Evolutionary conservation across 768 basidiomycete species (phyloP).

Genomic region (Lentinula edodes): DNA sequence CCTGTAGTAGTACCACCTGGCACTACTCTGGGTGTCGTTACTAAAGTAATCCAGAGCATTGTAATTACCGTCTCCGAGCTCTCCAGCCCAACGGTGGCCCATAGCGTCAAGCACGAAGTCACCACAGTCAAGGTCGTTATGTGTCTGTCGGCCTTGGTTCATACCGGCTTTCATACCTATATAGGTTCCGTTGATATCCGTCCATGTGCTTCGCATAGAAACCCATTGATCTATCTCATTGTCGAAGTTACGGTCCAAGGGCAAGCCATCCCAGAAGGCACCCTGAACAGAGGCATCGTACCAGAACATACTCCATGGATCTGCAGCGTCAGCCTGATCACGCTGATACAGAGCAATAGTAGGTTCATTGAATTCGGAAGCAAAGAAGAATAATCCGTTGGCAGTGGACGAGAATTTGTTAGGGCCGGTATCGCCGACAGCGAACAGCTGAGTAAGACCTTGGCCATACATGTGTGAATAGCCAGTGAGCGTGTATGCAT

Average conservation of each 20-base stretch:
- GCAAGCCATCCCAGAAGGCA: constrained; percentile 86
- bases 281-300: constrained; percentile 80
- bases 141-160: constrained; percentile 82
- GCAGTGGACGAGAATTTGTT: constrained; percentile 96
- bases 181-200: constrained; percentile 75
- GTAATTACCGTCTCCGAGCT: constrained; percentile 89
- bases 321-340: constrained; percentile 76
- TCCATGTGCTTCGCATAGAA: constrained; percentile 91
- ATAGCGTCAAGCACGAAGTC: constrained; percentile 95
- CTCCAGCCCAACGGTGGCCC: constrained; percentile 92
- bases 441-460: constrained; percentile 83
- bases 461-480: constrained; percentile 85
- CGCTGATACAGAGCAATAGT: constrained; percentile 85
- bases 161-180: constrained; percentile 87
- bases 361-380: constrained; percentile 61
- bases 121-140: constrained; percentile 91
- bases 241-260: constrained; percentile 81
- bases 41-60: constrained; percentile 68
- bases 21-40: constrained; percentile 59
- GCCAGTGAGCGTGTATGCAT: constrained; percentile 64
- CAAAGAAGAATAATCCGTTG: constrained; percentile 81
- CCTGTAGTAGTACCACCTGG: constrained; percentile 90
- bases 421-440: constrained; percentile 82
- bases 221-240: constrained; percentile 76
- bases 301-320: constrained; percentile 90